Percentiles rank a stretch among this genome's conserved stretches.
phyloP scores from a whole-genome alignment of 2,329 filamentous ascomycete species.

The Sporothrix mexicana region DNA sequence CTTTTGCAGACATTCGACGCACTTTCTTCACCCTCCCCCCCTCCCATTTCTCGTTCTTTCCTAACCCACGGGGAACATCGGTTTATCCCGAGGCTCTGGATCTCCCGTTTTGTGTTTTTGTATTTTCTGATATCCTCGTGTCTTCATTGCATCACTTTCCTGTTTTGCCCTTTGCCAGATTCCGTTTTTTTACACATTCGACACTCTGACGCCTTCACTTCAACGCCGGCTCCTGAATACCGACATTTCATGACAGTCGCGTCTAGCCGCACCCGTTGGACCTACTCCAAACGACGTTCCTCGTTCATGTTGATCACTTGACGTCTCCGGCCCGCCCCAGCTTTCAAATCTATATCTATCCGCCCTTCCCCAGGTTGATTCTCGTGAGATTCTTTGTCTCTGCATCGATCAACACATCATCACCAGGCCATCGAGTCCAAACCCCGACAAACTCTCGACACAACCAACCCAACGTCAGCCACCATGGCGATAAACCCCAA shows the following conservation, averaged over 20 bases:
- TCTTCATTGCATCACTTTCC: no score
- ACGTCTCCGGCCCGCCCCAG: background rate
- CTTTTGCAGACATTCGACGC: background rate
- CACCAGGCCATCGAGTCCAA: background rate
- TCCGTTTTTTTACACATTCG: no score
- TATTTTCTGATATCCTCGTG: no score
- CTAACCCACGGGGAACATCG: constrained; percentile 6
- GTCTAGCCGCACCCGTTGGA: background rate
- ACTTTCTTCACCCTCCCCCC: background rate
- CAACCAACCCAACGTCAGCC: background rate
- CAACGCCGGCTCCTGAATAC: no score
- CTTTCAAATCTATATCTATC: background rate
- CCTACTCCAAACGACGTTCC: background rate
- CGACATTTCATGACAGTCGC: background rate
- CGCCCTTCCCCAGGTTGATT: background rate
- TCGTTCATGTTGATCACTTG: background rate
- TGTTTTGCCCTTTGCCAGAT: background rate
- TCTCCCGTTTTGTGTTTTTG: background rate
- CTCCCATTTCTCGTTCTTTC: background rate
- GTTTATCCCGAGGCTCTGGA: background rate
- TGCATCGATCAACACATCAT: background rate
- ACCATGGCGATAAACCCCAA: constrained; percentile 15
- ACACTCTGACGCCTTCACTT: no score
- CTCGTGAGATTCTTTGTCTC: background rate
- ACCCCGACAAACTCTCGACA: background rate